These are phyloP conservation scores for Bullera alba DNA, from an alignment of 768 basidiomycete species.

Conservation along the genomic window DNA sequence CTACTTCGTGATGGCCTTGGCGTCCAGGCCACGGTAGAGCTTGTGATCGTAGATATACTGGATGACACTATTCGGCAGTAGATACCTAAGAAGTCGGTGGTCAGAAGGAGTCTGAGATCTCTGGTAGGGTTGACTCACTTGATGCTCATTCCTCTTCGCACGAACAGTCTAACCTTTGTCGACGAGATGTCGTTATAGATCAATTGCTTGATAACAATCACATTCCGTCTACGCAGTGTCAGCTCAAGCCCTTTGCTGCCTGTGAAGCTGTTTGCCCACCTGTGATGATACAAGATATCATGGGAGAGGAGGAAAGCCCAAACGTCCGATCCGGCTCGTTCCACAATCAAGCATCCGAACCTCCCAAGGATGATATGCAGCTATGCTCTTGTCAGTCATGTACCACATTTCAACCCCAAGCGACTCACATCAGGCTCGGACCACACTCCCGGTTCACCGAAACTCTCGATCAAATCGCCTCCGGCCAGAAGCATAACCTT, in stretches of 20 bases:
- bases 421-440: constrained; percentile 77
- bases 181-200: constrained; percentile 97
- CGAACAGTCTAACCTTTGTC: constrained; percentile 65
- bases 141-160: constrained; percentile 51
- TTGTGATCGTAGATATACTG: constrained; percentile 86
- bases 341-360: constrained; percentile 90
- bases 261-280: constrained; percentile 31
- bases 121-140: constrained; percentile 38
- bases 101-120: constrained; percentile 2
- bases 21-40: no score
- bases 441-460: constrained; percentile 99
- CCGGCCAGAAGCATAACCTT: constrained; percentile 92
- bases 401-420: neutral
- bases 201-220: constrained; percentile 83
- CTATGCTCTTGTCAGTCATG: constrained; percentile 49
- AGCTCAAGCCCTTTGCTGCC: constrained; percentile 11
- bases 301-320: constrained; percentile 51
- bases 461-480: constrained; percentile 94
- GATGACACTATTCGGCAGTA: constrained; percentile 82
- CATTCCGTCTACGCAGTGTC: constrained; percentile 71
- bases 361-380: constrained; percentile 91
- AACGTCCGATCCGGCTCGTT: constrained; percentile 86
- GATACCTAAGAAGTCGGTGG: no score
- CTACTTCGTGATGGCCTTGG: no score
- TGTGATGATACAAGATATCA: constrained; percentile 50